A percentile compares a stretch with the other conserved stretches of the same genome.
These are phyloP conservation scores for Cercospora zeina DNA, from an alignment of 2,329 filamentous ascomycete genomes.

Conservation along the genomic window DNA sequence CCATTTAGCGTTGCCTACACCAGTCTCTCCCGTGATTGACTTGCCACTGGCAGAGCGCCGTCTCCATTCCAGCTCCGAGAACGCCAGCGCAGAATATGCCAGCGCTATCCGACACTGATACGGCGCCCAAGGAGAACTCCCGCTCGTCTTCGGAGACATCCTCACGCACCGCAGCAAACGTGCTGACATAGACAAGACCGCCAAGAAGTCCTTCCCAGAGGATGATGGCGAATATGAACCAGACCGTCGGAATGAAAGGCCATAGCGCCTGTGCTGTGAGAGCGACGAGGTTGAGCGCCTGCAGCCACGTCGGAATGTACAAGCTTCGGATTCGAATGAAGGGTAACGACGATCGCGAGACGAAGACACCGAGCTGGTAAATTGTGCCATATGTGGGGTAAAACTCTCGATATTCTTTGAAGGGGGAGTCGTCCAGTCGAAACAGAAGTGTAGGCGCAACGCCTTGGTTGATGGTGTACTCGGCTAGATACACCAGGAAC, in stretches of 20 bases:
- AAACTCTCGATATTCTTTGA: slow-evolving; percentile 78
- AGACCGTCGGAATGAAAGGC: slow-evolving; percentile 80
- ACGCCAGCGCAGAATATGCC: slow-evolving; percentile 89
- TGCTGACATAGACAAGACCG: slow-evolving; percentile 91
- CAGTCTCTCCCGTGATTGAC: slow-evolving; percentile 72
- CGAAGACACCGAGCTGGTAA: slow-evolving; percentile 92
- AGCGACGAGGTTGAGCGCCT: slow-evolving; percentile 73
- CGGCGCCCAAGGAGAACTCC: slow-evolving; percentile 88
- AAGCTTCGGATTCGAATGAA: slow-evolving; percentile 79
- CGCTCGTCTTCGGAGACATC: slow-evolving; percentile 73
- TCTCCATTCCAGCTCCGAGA: slow-evolving; percentile 78
- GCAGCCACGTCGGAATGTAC: slow-evolving; percentile 79
- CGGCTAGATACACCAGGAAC: slow-evolving; percentile 87
- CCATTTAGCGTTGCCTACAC: slow-evolving; percentile 43
- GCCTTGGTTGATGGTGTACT: slow-evolving; percentile 97
- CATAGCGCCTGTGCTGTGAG: slow-evolving; percentile 72
- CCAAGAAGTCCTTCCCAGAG: slow-evolving; percentile 95
- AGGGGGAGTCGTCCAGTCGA: slow-evolving; percentile 73
- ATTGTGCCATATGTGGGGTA: slow-evolving; percentile 94
- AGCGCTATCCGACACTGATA: slow-evolving; percentile 86
- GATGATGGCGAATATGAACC: slow-evolving; percentile 77
- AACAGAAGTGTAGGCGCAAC: slow-evolving; percentile 89
- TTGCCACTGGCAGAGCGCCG: slow-evolving; percentile 79
- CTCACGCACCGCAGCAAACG: slow-evolving; percentile 91
- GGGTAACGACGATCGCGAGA: slow-evolving; percentile 86